Percentiles rank a stretch among this genome's conserved stretches.
These are phyloP conservation scores for Metschnikowia proteae DNA, from an alignment of 805 yeast genomes.

Conservation along the genomic window DNA sequence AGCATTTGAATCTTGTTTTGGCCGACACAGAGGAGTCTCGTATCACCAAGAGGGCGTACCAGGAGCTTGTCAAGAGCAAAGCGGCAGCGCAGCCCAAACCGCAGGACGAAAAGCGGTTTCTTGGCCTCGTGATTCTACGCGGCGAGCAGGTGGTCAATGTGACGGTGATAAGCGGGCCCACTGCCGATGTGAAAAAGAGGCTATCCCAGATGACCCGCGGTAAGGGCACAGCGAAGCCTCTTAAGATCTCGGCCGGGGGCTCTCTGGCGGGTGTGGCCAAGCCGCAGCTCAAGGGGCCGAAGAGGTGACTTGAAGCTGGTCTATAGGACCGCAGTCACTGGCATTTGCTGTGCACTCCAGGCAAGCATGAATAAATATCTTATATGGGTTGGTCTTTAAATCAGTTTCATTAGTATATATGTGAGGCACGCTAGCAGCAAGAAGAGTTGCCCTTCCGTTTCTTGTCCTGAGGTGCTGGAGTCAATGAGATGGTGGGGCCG, in stretches of 20 bases:
- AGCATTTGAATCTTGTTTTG: constrained; percentile 80
- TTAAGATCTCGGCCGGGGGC: constrained; percentile 28
- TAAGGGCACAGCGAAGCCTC: constrained; percentile 32
- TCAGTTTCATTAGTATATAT: background rate
- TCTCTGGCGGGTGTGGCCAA: constrained; percentile 13
- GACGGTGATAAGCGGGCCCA: constrained; percentile 61
- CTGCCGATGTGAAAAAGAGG: constrained; percentile 39
- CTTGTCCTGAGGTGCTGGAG: constrained; percentile 88
- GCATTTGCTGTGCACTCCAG: too few species aligned
- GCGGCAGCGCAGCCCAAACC: constrained; percentile 28
- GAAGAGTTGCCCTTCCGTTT: constrained; percentile 51
- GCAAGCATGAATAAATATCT: too few species aligned
- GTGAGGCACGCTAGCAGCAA: constrained; percentile 56
- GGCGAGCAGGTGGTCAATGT: constrained; percentile 84
- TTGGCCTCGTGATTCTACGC: constrained; percentile 80
- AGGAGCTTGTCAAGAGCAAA: constrained; percentile 30
- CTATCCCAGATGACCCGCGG: constrained; percentile 19
- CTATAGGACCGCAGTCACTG: too few species aligned
- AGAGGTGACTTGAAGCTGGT: background rate
- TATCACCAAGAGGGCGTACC: constrained; percentile 56
- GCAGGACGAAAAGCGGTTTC: constrained; percentile 64
- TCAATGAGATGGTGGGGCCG: constrained; percentile 88
- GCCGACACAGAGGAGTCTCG: constrained; percentile 83
- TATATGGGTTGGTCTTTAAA: background rate
- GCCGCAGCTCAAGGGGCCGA: constrained; percentile 25